Conservation (phyloP, 768 basidiomycete species). For the Tulasnella sp. region DNA sequence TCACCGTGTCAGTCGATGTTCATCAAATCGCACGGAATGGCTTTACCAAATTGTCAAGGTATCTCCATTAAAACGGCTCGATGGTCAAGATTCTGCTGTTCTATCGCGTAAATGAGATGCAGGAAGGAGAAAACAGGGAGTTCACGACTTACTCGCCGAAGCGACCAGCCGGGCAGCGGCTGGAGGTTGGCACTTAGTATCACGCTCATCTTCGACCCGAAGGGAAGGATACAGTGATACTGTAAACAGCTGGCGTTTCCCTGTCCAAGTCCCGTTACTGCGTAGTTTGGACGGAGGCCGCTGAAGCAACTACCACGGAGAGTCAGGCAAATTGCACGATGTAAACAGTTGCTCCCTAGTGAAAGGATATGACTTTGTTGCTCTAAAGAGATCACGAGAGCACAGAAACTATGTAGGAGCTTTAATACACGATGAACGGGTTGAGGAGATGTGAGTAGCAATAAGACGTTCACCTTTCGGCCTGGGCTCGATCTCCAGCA, state of each 20-base stretch:
- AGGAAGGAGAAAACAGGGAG: background rate
- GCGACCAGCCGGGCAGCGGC: background rate
- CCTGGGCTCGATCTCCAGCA: no score
- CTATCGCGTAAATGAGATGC: background rate
- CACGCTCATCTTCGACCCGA: background rate
- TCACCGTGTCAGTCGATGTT: no score
- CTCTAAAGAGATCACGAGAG: no score
- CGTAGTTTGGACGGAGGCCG: background rate
- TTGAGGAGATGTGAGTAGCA: no score
- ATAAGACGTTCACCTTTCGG: no score
- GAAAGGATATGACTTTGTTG: no score
- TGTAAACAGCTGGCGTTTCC: background rate
- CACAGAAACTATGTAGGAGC: no score
- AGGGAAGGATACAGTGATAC: background rate
- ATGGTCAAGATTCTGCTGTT: background rate
- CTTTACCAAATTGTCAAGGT: background rate
- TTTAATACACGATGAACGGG: no score
- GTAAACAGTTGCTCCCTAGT: no score
- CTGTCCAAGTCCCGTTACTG: background rate
- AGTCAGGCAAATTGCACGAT: no score
- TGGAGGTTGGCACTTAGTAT: background rate
- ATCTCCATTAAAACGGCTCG: no score
- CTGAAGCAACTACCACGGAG: background rate
- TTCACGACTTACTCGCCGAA: background rate
- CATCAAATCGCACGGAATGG: background rate